Base-by-base conservation (phyloP, 2,329 filamentous ascomycete genomes). In the Fusarium subtropicale region DNA sequence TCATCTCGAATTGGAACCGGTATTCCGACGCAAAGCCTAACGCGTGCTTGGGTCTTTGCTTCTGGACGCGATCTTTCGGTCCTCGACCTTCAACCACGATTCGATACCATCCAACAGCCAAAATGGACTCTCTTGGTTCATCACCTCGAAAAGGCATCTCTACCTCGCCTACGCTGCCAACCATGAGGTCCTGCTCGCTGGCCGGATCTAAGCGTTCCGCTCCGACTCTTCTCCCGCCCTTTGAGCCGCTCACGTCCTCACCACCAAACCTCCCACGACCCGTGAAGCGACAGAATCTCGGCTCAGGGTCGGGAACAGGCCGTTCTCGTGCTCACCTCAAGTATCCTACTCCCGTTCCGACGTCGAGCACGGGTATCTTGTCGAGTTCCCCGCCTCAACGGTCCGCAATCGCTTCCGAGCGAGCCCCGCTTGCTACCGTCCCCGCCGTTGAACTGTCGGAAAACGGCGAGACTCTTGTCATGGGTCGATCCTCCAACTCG, bases 401-500 rank as follows among this genome's bases (percentile, higher is more conserved):
- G 79, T 79, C 74, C 72, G 89, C 91, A 74, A 82, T 84, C 57
- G 82, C 89, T 60, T 91, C 92, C 5, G 94, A 97, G 74, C 91
- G 96, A 75, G 89, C 89, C 73, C 96, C 96, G 41, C 86, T 99
- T 53, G 91, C 91, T 54, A 88, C 91, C 52, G 90, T 99, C 52
- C 93, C 94, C n/a, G 89, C 90, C 24, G 85, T 98, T 68, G 88
- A 92, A 77, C 87, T 98, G 20, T 90, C 90, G 56, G 91, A 90
- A 71, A 93, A 92, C 80, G 94, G 95, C 68, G 92, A 97, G 74
- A 83, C 89, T 16, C 82, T 97, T 34, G 86, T 91, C 66, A 96
- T 99, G 91, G 96, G 96, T 68, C 89, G 96, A 71, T 97, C 94
- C 8, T 97, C 93, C 82, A 95, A 93, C 80, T 97, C 94, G 16